phyloP scores from a whole-genome alignment of 2,329 filamentous ascomycete genomes.

The Diaporthe sp. region DNA sequence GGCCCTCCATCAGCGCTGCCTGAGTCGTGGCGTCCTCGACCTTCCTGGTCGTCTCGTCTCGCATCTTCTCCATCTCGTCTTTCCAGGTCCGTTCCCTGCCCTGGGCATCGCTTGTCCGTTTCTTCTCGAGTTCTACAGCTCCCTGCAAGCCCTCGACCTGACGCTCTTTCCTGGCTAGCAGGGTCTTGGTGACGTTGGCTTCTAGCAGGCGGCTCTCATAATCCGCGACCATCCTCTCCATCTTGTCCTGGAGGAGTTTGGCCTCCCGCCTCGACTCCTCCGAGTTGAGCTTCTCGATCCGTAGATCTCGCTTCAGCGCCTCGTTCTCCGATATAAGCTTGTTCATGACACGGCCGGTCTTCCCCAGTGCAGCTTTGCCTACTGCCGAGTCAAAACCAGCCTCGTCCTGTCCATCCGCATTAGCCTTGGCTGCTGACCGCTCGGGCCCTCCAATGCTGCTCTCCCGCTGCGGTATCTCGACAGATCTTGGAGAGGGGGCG shows the following conservation, averaged over 20 bases:
- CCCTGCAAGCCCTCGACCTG: conserved; percentile 77
- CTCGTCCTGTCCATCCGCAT: conserved; percentile 33
- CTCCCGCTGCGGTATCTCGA: conserved; percentile 43
- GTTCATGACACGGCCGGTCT: conserved; percentile 84
- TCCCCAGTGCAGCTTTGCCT: conserved; percentile 76
- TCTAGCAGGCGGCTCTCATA: conserved; percentile 77
- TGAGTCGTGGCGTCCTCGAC: conserved; percentile 74
- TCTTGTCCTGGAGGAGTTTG: conserved; percentile 75
- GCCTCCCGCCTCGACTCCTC: conserved; percentile 78
- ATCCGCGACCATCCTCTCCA: conserved; percentile 74
- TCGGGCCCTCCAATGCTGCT: conserved; percentile 35
- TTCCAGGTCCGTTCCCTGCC: conserved; percentile 71
- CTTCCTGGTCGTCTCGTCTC: conserved; percentile 68
- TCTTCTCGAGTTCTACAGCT: conserved; percentile 72
- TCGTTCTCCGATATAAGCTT: conserved; percentile 85
- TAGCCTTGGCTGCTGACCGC: conserved; percentile 29
- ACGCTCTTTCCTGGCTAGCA: conserved; percentile 78
- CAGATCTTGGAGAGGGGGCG: conserved; percentile 34
- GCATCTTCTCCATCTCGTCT: conserved; percentile 71
- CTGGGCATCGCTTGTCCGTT: conserved; percentile 68
- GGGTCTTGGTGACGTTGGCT: conserved; percentile 75
- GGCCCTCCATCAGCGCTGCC: conserved; percentile 75
- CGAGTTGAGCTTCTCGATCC: conserved; percentile 71
- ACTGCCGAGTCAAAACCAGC: conserved; percentile 70
- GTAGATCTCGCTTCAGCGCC: conserved; percentile 77